Base-by-base conservation (phyloP, 192 early-diverging fungal species). In the Backusella parvicylindrica region DNA sequence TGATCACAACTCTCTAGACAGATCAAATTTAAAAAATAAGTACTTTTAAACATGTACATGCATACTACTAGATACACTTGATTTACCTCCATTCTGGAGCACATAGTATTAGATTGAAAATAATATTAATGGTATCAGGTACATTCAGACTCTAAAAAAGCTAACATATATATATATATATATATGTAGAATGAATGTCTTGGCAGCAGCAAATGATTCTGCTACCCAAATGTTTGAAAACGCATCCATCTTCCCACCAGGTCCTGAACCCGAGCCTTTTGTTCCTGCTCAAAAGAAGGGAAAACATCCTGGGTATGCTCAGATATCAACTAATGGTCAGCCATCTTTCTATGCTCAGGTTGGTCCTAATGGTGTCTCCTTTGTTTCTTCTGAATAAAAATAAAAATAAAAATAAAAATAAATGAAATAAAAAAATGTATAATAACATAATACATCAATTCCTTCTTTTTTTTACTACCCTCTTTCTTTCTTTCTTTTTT, bases 311-410 rank as follows among this genome's bases (percentile, higher is more conserved):
- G 79, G 75, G 16, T 81, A 74, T 67, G 81, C 81, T 33, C 77
- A 74, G 21, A 65, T 75, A 35, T 78, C 77, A 0, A 64, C 33
- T 12, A 26, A 78, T 28, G 73, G 73, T 6, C 33, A 64, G 0
- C 74, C 75, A 6, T 78, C 81, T n/a, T 77, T 60, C 18, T 79
- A 78, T 68, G 76, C 79, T 38, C 43, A 49, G 30, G 71, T 87
- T 41, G 70, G 56, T 41, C 15, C 47, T 31, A 50, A 66, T 41
- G 77, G 71, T 33, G 81, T 74, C 8, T 23, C 50, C 12, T 80
- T 83, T 53, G 47, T 36, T 81, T 47, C 74, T 21, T 63, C 75
- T 72, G 53, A 60, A 60, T 60, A 26, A 60, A 50, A 56, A 1
- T 9, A 9, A 41, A 41, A 7, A 56, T 23, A 56, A 60, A 11